Conservation (phyloP, 257 asterid genomes). For the Apocynum venetum region DNA sequence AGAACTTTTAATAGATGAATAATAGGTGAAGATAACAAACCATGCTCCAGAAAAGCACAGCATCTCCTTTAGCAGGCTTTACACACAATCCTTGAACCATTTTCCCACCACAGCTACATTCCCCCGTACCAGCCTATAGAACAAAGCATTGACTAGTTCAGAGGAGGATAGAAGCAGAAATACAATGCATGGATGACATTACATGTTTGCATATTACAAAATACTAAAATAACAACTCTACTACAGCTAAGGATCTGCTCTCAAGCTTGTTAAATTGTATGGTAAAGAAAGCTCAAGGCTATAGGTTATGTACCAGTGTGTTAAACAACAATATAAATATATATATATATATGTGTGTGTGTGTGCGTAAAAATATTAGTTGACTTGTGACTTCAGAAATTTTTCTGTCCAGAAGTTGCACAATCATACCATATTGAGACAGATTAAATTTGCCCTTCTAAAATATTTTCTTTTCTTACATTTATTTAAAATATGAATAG, state of each 20-base stretch:
- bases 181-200: neutral
- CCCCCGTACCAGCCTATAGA: constrained; percentile 57
- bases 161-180: neutral
- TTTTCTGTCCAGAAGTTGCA: neutral
- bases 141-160: neutral
- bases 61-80: constrained; percentile 73
- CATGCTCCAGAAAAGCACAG: constrained; percentile 92
- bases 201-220: neutral
- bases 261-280: neutral
- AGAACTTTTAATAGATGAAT: neutral
- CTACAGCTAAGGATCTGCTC: neutral
- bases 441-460: neutral
- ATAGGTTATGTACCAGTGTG: neutral
- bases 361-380: neutral
- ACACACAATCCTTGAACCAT: constrained; percentile 58
- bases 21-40: constrained; percentile 8
- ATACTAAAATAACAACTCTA: neutral
- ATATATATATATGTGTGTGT: neutral
- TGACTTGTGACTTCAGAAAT: neutral
- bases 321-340: neutral
- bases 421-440: neutral
- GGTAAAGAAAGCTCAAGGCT: neutral
- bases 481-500: neutral
- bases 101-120: constrained; percentile 79
- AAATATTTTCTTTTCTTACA: neutral